phyloP scores from a whole-genome alignment of 768 basidiomycete genomes.

The Lentinula sp. region DNA sequence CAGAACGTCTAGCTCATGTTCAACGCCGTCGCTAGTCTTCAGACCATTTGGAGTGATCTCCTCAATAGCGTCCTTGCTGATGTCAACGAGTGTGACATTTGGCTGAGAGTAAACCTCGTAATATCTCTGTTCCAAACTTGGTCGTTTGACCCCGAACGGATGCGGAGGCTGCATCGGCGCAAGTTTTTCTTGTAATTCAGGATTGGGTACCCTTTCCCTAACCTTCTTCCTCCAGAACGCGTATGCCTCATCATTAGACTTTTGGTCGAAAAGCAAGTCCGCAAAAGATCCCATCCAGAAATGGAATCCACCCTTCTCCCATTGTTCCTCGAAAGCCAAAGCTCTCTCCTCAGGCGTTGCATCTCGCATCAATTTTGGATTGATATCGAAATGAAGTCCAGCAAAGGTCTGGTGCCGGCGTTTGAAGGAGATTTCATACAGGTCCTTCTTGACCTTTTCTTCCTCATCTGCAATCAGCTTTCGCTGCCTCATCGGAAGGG shows the following conservation, averaged over 20 bases:
- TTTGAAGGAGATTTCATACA: not conserved
- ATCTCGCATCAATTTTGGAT: not conserved
- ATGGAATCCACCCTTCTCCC: conserved; percentile 10
- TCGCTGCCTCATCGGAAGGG: conserved; percentile 3
- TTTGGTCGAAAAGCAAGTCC: not conserved
- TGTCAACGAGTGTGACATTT: conserved; percentile 5
- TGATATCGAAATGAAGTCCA: not conserved
- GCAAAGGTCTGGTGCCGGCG: not conserved
- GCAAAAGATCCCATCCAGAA: conserved; percentile 1
- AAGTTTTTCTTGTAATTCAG: conserved; percentile 3
- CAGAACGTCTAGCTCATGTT: conserved; percentile 3
- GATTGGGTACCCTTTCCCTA: not conserved
- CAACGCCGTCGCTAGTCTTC: not conserved
- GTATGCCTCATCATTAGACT: conserved; percentile 3
- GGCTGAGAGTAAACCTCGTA: conserved; percentile 4
- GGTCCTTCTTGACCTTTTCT: not conserved
- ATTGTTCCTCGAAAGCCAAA: conserved; percentile 9
- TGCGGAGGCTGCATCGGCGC: conserved; percentile 3
- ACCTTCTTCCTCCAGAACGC: conserved; percentile 7
- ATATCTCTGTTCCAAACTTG: conserved; percentile 1
- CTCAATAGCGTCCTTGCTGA: not conserved
- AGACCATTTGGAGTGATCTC: conserved; percentile 4
- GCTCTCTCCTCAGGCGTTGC: conserved; percentile 9
- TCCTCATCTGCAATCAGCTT: not conserved
- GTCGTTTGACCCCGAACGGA: conserved; percentile 3